These are phyloP conservation scores for Daldinia sp. DNA, from an alignment of 2,329 filamentous ascomycete genomes.

Conservation along the genomic window DNA sequence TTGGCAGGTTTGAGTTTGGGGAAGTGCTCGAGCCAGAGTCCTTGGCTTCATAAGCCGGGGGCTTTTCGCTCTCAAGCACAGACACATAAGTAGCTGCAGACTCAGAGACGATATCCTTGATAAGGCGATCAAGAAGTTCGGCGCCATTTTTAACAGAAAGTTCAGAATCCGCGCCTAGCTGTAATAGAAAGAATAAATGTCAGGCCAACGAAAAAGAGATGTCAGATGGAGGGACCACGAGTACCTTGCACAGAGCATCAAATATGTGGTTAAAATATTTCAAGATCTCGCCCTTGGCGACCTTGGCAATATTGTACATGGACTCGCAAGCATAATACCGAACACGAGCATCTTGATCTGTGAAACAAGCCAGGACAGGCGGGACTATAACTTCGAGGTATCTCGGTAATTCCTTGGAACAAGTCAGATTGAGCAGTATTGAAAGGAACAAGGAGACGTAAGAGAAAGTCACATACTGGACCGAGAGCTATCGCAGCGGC, in stretches of 20 bases:
- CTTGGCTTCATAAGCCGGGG: conserved; percentile 62
- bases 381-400: conserved; percentile 96
- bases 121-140: conserved; percentile 90
- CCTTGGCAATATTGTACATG: conserved; percentile 99
- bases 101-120: conserved; percentile 97
- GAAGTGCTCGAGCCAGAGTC: conserved; percentile 55
- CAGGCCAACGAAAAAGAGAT: conserved; percentile 6
- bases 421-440: conserved; percentile 37
- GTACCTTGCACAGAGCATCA: conserved; percentile 93
- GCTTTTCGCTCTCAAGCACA: conserved; percentile 71
- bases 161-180: conserved; percentile 96
- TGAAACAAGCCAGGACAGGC: conserved; percentile 96
- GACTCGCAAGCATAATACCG: conserved; percentile 99
- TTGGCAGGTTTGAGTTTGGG: conserved; percentile 69
- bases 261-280: conserved; percentile 99
- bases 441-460: conserved; percentile 7
- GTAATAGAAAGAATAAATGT: conserved; percentile 26
- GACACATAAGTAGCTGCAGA: conserved; percentile 96
- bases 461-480: conserved; percentile 71
- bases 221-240: conserved; percentile 23
- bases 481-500: conserved; percentile 96
- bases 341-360: conserved; percentile 96
- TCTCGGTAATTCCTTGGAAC: conserved; percentile 81
- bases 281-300: conserved; percentile 96
- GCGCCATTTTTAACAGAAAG: conserved; percentile 98